Evolutionary conservation across 129 eudicot genomes (phyloP).

Genomic region (Escallonia rubra): DNA sequence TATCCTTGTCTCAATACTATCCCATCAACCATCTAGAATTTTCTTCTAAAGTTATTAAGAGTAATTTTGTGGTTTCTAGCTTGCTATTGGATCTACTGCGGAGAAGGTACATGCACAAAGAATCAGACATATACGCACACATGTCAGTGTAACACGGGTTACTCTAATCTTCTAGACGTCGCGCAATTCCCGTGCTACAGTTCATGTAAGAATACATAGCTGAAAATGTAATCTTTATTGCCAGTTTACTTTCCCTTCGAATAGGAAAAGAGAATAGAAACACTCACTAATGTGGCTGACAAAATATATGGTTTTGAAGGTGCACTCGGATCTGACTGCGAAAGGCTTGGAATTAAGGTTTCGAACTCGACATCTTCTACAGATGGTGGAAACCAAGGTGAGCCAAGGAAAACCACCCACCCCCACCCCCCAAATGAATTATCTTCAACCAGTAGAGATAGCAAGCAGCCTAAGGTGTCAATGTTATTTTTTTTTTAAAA

Average conservation of each 20-base stretch:
- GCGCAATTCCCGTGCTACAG: constrained; percentile 75
- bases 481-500: no score
- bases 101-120: constrained; percentile 68
- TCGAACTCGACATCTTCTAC: constrained; percentile 28
- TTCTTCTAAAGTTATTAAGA: not conserved
- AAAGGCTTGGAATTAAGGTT: constrained; percentile 49
- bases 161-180: constrained; percentile 55
- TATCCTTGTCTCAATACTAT: not conserved
- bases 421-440: no score
- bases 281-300: no score
- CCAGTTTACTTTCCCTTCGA: no score
- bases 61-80: constrained; percentile 32
- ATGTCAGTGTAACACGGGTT: constrained; percentile 66
- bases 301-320: constrained; percentile 28
- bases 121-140: constrained; percentile 44
- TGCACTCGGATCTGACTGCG: constrained; percentile 63
- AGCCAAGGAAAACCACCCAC: constrained; percentile 7
- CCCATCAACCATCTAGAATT: not conserved
- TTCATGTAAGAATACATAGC: constrained; percentile 42
- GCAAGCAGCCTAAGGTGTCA: no score
- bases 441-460: no score
- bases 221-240: no score
- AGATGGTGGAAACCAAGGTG: constrained; percentile 35
- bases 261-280: not conserved
- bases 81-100: constrained; percentile 84